Evolutionary conservation across 1,139 yeast genomes (phyloP), one percentile per base, ranked within the genome.

Genomic region (Scheffersomyces parashehatae): DNA sequence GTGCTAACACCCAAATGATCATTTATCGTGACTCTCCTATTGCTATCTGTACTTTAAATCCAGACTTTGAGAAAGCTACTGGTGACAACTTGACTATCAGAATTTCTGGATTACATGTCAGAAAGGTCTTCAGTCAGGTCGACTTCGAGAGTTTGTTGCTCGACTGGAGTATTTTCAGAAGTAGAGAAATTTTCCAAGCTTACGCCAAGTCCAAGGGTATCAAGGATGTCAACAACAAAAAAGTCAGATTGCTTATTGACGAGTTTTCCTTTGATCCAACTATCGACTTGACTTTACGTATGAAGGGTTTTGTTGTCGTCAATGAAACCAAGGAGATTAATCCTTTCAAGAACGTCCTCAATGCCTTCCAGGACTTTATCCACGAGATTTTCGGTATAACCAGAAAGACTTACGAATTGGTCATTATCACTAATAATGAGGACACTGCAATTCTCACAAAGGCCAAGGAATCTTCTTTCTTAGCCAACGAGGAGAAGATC

Each of bases 21-120:
- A 59, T 77, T 11, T 85, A 85, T 63, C 77, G 90, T 56, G 79
- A 77, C 24, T 71, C 83, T 2, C 90, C 93, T 16, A 82, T 86
- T 56, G 89, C 89, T 1, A 66, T 82, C 35, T 66, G 77, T 16
- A 65, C 83, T 3, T 58, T 75, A 41, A 61, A 56, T 28, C 73
- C 75, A 2, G 63, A 70, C 42, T 66, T 62, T n/a, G 65, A 67
- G 20, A 56, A 59, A 38, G 65, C 73, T 2, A 61, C 65, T 9
- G 71, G 65, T 32, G 65, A 73, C 16, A 56, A 59, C 29, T 72
- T 77, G 45, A 65, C 69, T 6, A 76, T 81, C 47, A 71, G 70
- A 41, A 77, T 85, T 43, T 70, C 81, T 4, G 82, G 85, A 3
- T 59, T 82, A 15, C 84, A 84, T 45, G 77, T 84, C 36, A 77